Conservation (phyloP, 495 filamentous ascomycete genomes). For the Delitschia confertaspora region DNA sequence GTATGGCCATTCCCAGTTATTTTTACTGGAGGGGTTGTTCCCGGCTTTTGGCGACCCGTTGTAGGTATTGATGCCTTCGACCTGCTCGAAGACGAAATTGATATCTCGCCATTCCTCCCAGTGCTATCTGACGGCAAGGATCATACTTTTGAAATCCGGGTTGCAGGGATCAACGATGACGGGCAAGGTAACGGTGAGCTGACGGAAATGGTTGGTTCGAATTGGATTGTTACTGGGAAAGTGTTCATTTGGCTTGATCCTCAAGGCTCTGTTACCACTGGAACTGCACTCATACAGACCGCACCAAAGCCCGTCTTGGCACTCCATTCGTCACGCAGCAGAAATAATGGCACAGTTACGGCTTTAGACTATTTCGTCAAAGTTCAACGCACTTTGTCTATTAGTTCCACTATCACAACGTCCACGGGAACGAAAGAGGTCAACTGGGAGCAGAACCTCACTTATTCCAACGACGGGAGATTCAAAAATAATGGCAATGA, state of each 20-base stretch:
- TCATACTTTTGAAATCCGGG: constrained; percentile 64
- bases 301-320: constrained; percentile 39
- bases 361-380: constrained; percentile 52
- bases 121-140: constrained; percentile 53
- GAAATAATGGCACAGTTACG: constrained; percentile 49
- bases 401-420: constrained; percentile 44
- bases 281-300: constrained; percentile 32
- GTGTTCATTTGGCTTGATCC: constrained; percentile 65
- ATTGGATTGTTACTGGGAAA: constrained; percentile 79
- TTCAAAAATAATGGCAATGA: constrained; percentile 50
- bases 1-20: constrained; percentile 81
- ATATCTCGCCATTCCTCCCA: constrained; percentile 70
- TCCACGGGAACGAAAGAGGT: constrained; percentile 35
- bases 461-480: constrained; percentile 46
- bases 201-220: constrained; percentile 52
- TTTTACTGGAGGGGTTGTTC: constrained; percentile 80
- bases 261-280: constrained; percentile 44
- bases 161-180: constrained; percentile 54
- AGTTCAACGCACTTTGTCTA: constrained; percentile 48
- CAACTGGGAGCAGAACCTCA: constrained; percentile 54
- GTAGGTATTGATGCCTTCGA: constrained; percentile 82
- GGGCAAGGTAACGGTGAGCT: constrained; percentile 43
- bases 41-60: constrained; percentile 74
- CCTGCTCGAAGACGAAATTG: constrained; percentile 71
- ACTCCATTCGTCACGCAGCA: constrained; percentile 32